Percentiles rank a stretch among this genome's conserved stretches.
Conservation (phyloP, 2,329 filamentous ascomycete genomes). For the Clonostachys rhizophaga region DNA sequence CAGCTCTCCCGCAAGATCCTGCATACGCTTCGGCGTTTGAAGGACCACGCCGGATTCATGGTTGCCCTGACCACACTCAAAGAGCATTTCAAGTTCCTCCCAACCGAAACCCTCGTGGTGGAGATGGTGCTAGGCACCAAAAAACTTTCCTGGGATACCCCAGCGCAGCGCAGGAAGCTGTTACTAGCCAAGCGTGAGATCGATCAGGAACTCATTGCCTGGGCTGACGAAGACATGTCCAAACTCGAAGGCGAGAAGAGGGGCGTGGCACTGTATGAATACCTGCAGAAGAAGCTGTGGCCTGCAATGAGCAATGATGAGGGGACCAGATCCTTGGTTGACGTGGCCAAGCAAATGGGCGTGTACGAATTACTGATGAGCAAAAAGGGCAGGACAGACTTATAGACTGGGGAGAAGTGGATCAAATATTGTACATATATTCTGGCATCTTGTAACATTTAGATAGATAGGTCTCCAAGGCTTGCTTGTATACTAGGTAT, state of each 20-base stretch:
- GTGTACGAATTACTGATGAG: conserved; percentile 25
- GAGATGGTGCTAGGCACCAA: conserved; percentile 40
- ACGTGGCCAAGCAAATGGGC: conserved; percentile 36
- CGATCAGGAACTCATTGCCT: conserved; percentile 27
- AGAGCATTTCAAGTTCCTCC: conserved; percentile 34
- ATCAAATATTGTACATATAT: too few relatives aligned
- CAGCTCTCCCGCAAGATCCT: conserved; percentile 44
- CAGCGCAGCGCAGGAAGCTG: conserved; percentile 31
- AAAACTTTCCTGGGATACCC: conserved; percentile 35
- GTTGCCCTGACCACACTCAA: conserved; percentile 38
- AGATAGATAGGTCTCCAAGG: too few relatives aligned
- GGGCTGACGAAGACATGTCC: conserved; percentile 19
- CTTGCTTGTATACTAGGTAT: too few relatives aligned
- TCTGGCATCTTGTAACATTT: too few relatives aligned
- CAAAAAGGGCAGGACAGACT: conserved; percentile 1
- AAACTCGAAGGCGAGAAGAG: conserved; percentile 26
- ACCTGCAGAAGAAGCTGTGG: conserved; percentile 32
- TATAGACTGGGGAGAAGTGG: too few relatives aligned
- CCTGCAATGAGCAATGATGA: conserved; percentile 9
- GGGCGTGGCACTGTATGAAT: conserved; percentile 33
- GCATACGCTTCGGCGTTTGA: conserved; percentile 42
- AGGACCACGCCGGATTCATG: conserved; percentile 37
- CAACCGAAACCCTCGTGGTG: conserved; percentile 38
- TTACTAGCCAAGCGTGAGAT: conserved; percentile 34
- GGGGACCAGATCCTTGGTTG: conserved; percentile 15